Conservation (phyloP, 2,329 filamentous ascomycete genomes). For the Colletotrichum euphorbiae region DNA sequence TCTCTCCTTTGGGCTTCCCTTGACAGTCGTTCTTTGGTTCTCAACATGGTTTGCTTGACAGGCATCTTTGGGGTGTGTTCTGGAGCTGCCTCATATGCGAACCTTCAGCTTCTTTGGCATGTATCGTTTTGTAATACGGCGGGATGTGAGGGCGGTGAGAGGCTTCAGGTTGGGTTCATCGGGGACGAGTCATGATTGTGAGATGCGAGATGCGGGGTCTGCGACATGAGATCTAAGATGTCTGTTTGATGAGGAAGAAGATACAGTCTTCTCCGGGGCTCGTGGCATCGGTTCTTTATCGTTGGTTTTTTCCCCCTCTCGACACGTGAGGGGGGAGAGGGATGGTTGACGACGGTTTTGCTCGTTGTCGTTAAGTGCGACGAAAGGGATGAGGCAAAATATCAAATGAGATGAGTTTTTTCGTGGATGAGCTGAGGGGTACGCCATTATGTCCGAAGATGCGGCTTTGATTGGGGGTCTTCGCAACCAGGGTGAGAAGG, state of each 20-base stretch:
- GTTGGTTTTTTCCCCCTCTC: not conserved
- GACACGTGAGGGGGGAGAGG: too few relatives aligned
- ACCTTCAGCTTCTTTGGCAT: not conserved
- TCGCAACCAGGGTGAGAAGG: not conserved
- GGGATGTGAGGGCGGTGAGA: not conserved
- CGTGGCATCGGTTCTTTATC: not conserved
- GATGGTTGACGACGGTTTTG: not conserved
- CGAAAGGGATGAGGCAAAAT: not conserved
- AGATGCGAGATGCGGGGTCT: not conserved
- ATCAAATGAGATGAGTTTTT: not conserved
- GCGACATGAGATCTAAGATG: not conserved
- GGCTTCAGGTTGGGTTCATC: constrained; percentile 11
- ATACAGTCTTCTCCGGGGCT: not conserved
- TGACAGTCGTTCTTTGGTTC: not conserved
- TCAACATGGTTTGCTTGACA: not conserved
- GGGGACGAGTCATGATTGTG: not conserved
- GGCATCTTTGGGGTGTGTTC: not conserved
- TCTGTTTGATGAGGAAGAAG: not conserved
- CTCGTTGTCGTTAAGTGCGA: constrained; percentile 8
- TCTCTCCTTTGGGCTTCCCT: not conserved
- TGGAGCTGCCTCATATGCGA: constrained; percentile 1
- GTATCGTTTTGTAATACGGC: not conserved
- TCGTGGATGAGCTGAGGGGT: not conserved
- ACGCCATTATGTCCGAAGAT: not conserved
- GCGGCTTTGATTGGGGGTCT: not conserved